These are phyloP conservation scores for Globisporangium solare DNA, from an alignment of 352 stramenopile species.

Conservation along the genomic window DNA sequence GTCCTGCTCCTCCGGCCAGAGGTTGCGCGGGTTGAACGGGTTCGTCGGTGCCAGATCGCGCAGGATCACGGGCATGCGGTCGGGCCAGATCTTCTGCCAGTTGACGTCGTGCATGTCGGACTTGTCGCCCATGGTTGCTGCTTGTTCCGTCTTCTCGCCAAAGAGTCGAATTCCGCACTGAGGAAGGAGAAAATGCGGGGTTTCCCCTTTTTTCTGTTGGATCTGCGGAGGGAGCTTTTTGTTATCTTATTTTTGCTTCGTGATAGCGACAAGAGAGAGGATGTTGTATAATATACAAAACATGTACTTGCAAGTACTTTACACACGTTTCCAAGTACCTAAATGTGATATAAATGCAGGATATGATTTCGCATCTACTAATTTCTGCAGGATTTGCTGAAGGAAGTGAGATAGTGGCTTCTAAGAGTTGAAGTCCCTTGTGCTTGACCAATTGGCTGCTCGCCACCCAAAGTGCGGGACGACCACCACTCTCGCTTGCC, in stretches of 20 bases:
- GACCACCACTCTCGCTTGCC: too few species aligned
- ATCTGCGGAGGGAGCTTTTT: conserved; percentile 8
- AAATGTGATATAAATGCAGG: too few species aligned
- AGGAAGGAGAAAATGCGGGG: not conserved
- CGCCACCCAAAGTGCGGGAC: conserved; percentile 1
- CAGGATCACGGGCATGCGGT: conserved; percentile 86
- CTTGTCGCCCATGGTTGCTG: conserved; percentile 49
- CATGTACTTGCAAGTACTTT: too few species aligned
- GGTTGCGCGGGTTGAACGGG: conserved; percentile 81
- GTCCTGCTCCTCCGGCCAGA: conserved; percentile 80
- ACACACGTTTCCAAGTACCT: too few species aligned
- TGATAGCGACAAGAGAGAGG: too few species aligned
- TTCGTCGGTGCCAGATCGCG: conserved; percentile 80
- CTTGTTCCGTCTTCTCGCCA: not conserved
- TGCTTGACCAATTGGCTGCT: conserved; percentile 1
- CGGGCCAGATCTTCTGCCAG: conserved; percentile 87
- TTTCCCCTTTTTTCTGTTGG: conserved; percentile 11
- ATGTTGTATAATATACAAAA: too few species aligned
- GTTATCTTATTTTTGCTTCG: too few species aligned
- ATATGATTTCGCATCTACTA: too few species aligned
- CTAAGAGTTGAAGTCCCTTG: conserved; percentile 8
- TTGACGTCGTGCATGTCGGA: conserved; percentile 83
- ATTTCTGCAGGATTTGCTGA: too few species aligned
- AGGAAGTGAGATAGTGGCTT: not conserved
- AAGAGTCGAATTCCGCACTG: conserved; percentile 3